Base-by-base conservation (phyloP, 768 basidiomycete species). In the Rhodotorula babjevae region DNA sequence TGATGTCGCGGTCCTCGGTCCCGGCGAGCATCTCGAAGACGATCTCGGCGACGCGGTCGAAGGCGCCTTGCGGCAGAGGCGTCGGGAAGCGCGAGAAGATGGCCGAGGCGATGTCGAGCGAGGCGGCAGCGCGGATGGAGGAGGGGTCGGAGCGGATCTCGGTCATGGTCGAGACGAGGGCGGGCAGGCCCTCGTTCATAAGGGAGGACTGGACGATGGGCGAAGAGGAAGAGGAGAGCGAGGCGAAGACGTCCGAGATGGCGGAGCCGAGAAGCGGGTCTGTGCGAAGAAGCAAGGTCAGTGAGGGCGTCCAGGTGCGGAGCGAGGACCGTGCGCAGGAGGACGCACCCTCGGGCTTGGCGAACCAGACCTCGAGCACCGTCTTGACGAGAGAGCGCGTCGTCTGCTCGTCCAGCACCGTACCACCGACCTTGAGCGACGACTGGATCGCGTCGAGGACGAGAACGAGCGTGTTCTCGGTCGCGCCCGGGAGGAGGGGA, bases 181-280 rank as follows among this genome's bases (percentile, higher is more conserved):
- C 82, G 1, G 94, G 93, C 27, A 95, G 82, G 0, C 91, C 86
- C 68, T 86, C 84, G 69, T 87, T 86, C 31, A 92, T 87, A 11
- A 94, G 87, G 1, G 86, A 84, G 69, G 89, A 84, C 77, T 93
- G 91, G 33, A 92, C 84, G 6, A 85, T 86, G 1, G 83, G 81
- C 5, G 85, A 82, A 0, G 86, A 81, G 2, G 90, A 87, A 9
- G 85, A 81, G 12, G 91, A 86, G 40, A 96, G 85, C 10, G 87
- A 85, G 42, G 85, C 83, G 67, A 95, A 83, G 59, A 95, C 87
- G 78, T 95, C 92, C 55, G 88, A 87, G 61, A 94, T 84, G 61
- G 93, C 88, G 3, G 92, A 91, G 31, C 91, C 84, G 79, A 94
- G 88, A 66, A 97, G 87, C 0, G 93, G 94, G 82, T 99, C 96